Evolutionary conservation across 1,139 yeast species (phyloP), one percentile per base, ranked within the genome.

Genomic region (Geotrichum histeridarum): DNA sequence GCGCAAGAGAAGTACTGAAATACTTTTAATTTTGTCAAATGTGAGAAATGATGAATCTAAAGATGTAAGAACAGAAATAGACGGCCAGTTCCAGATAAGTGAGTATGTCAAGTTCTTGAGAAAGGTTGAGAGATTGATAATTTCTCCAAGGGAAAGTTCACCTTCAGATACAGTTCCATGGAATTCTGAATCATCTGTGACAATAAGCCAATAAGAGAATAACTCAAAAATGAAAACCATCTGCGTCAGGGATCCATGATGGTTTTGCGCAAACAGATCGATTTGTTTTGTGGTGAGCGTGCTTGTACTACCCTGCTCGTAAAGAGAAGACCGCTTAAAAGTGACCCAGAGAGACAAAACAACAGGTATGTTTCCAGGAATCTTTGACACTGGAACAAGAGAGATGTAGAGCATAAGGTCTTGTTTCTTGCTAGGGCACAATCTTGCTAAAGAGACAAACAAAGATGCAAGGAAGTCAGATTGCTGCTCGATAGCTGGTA

Each of bases 161-260:
- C 37, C 69, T 31, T 60, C 61, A 9, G 56, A 50, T 8, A 50
- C 57, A 31, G 54, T 60, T 41, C 42, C 57, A 46, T 64, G 57
- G 52, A 85, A 71, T 63, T 86, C 95, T 22, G 74, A 70, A 65
- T 89, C 96, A 57, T 83, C 86, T 0, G 91, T 80, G 2, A 89
- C 81, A 37, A 83, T 78, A 27, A 84, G 66, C 69, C 81, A 74
- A 60, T 81, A 80, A 4, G 83, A 78, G 51, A 81, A 73, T 1
- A 83, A 62, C 57, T 82, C 84, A 51, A 82, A 71, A 37, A 78
- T 70, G 2, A 77, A 60, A 43, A 67, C 57, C 22, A 71, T 58
- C 36, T 63, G 60, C 9, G 63, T 55, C 67, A 67, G 41, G 2
- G 45, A 32, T 4, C 51, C 55, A 27, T 44, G 37, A 14, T 48